These are phyloP conservation scores for Penicillium aurantiogriseum DNA, from an alignment of 2,329 filamentous ascomycete genomes.

Conservation along the genomic window DNA sequence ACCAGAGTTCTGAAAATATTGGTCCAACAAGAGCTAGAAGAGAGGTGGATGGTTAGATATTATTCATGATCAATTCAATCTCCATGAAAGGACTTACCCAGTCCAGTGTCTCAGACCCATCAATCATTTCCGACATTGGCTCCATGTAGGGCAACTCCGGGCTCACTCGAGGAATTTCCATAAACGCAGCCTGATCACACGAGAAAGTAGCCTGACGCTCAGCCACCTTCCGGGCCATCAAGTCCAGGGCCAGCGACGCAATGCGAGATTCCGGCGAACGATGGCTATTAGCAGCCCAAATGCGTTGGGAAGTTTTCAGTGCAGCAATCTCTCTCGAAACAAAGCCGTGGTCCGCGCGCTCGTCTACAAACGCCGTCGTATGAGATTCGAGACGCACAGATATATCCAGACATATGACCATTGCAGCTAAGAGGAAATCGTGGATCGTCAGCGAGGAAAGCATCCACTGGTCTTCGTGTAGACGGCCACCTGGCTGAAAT, in stretches of 20 bases:
- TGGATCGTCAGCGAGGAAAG: constrained; percentile 57
- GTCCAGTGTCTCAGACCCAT: constrained; percentile 19
- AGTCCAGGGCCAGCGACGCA: constrained; percentile 14
- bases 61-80: no score
- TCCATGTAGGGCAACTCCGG: constrained; percentile 15
- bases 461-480: constrained; percentile 57
- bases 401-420: constrained; percentile 53
- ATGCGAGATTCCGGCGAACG: constrained; percentile 11
- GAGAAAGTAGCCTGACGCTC: neutral
- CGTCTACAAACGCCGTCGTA: neutral
- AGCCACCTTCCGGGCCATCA: constrained; percentile 20
- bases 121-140: constrained; percentile 22
- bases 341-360: neutral
- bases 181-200: neutral
- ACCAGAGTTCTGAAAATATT: constrained; percentile 10
- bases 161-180: neutral
- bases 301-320: constrained; percentile 12
- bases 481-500: constrained; percentile 51
- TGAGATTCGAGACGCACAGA: constrained; percentile 1
- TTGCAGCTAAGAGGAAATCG: constrained; percentile 60
- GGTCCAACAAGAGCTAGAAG: constrained; percentile 4
- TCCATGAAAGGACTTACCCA: constrained; percentile 12
- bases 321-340: constrained; percentile 9
- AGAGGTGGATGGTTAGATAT: neutral
- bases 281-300: constrained; percentile 13